Evolutionary conservation across 73 alveolate genomes (phyloP).

Genomic region (Paramecium biaurelia): DNA sequence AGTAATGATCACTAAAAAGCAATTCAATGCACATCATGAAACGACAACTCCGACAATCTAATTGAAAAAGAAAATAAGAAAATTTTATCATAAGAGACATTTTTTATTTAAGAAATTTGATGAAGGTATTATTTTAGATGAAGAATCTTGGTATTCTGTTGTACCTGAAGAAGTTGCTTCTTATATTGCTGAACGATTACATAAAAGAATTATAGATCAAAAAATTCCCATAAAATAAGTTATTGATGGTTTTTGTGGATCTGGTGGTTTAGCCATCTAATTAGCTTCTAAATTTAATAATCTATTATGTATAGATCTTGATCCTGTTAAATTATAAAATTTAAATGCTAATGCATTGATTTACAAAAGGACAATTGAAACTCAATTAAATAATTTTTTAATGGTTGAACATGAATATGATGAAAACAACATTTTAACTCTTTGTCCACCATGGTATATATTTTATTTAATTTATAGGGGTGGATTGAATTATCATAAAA

Average conservation of each 20-base stretch:
- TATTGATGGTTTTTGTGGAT: constrained; percentile 73
- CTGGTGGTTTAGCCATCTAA: constrained; percentile 72
- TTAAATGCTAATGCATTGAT: constrained; percentile 59
- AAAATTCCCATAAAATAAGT: neutral
- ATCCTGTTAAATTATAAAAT: constrained; percentile 63
- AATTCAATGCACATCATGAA: neutral
- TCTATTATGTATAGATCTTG: constrained; percentile 16
- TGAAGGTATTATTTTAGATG: constrained; percentile 73
- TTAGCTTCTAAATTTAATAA: constrained; percentile 66
- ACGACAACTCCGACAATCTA: neutral
- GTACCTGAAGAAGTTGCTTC: constrained; percentile 72
- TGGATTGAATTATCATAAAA: constrained; percentile 66
- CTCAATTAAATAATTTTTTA: constrained; percentile 39
- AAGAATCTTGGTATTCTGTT: constrained; percentile 75
- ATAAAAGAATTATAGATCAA: neutral
- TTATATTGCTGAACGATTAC: constrained; percentile 54
- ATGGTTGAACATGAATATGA: constrained; percentile 53
- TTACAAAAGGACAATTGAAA: constrained; percentile 63
- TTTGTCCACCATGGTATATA: constrained; percentile 74
- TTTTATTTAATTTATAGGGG: constrained; percentile 21
- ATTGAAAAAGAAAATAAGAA: constrained; percentile 10
- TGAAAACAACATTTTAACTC: constrained; percentile 56
- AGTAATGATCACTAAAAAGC: neutral
- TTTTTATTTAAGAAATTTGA: constrained; percentile 69
- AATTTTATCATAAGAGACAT: constrained; percentile 67